These are phyloP conservation scores for Paecilomyces variotii DNA, from an alignment of 2,329 filamentous ascomycete species.

Conservation along the genomic window DNA sequence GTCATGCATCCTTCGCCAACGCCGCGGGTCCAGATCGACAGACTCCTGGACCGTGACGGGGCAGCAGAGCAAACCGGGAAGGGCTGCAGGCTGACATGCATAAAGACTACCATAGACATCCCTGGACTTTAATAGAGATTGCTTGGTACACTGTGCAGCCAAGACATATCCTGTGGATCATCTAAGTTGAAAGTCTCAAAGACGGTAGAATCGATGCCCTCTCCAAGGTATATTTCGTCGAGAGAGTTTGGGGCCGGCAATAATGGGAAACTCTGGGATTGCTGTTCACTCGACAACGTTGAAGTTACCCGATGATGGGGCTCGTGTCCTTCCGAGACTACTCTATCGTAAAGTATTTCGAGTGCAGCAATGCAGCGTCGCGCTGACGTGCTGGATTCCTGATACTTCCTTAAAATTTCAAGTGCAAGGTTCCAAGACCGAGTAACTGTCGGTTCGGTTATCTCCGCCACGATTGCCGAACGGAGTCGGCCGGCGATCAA, in stretches of 20 bases:
- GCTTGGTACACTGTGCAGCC: conserved; percentile 25
- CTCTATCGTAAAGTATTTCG: conserved; percentile 23
- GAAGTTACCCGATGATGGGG: background rate
- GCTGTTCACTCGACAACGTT: conserved; percentile 1
- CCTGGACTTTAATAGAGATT: conserved; percentile 14
- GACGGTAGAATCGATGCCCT: conserved; percentile 16
- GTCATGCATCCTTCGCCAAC: background rate
- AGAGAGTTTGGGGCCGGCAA: conserved; percentile 1
- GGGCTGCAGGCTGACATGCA: background rate
- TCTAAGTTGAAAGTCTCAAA: conserved; percentile 19
- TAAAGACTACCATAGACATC: background rate
- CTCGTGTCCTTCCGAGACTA: conserved; percentile 12
- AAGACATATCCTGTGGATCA: conserved; percentile 28
- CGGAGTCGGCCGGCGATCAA: conserved; percentile 25
- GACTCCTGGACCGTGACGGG: background rate
- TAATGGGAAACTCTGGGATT: background rate
- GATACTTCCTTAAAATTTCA: conserved; percentile 22
- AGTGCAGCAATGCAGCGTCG: conserved; percentile 23
- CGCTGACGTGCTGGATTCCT: conserved; percentile 23
- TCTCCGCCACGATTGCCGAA: conserved; percentile 17
- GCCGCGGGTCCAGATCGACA: background rate
- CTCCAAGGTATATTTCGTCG: conserved; percentile 19
- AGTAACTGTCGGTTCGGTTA: conserved; percentile 15
- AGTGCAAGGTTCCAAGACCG: conserved; percentile 22
- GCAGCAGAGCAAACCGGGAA: background rate